Evolutionary conservation across 805 yeast species (phyloP), one percentile per base, ranked within the genome.

Genomic region (Yamadazyma tumulicola): DNA sequence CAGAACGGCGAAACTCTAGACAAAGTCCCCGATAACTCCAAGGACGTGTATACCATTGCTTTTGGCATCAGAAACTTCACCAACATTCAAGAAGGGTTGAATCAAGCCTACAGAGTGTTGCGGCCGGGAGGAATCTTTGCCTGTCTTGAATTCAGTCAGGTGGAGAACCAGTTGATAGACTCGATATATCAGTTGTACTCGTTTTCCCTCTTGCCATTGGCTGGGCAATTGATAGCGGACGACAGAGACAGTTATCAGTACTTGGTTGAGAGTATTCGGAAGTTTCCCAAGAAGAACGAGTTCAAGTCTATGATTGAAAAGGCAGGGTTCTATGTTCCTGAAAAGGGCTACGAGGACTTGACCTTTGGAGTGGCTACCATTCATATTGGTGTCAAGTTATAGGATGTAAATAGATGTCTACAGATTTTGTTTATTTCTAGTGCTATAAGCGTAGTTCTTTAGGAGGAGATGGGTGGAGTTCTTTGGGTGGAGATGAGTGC

Each of bases 41-140:
- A 88, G 64, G 98, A 93, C 57, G 79, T 93, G 33, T 93, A 93
- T 62, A 93, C 98, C 2, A 88, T 93, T 49, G 95, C 97, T 3
- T 93, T 93, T 59, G 98, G 98, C 40, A 93, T 93, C 64, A 79
- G 98, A 62, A 93, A 93, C 63, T 93, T 94, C 62, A 93, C 98
- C 38, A 74, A 93, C 57, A 81, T 93, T 50, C 96, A 89, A 61
- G 88, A 87, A 4, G 98, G 97, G 19, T 72, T 93, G 51, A 74
- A 85, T 49, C 82, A 97, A n/a, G 98, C 98, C 21, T 84, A 91
- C 67, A 76, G 98, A 50, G 95, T 91, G 19, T 75, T 93, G 56
- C 86, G 83, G 61, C 97, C 97, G 9, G 98, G 98, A 52, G 98
- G 98, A 51, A 85, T 93, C 30, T 93, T 93, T 58, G 96, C 96